Conservation (phyloP, 352 stramenopile species). For the Hyaloperonospora arabidopsidis region DNA sequence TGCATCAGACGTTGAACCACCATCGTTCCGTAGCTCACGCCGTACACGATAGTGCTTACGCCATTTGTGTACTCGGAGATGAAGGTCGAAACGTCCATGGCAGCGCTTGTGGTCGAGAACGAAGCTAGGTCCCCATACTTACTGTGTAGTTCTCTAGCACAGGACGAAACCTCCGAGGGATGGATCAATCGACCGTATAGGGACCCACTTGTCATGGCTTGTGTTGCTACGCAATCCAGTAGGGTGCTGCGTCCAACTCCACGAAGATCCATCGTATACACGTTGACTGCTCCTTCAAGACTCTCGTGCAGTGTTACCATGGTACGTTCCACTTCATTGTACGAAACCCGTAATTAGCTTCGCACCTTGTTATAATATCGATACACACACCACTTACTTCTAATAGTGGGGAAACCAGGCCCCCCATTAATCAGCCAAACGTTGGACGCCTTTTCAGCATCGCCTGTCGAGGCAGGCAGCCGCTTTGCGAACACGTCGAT, state of each 20-base stretch:
- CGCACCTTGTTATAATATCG: neutral
- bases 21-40: conserved; percentile 37
- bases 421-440: conserved; percentile 40
- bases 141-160: conserved; percentile 25
- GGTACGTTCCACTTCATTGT: conserved; percentile 25
- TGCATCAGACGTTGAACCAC: conserved; percentile 34
- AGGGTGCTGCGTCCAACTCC: conserved; percentile 32
- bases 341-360: too few relatives aligned
- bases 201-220: conserved; percentile 30
- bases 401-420: conserved; percentile 26
- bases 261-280: conserved; percentile 49
- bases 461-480: conserved; percentile 9
- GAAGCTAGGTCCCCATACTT: conserved; percentile 21
- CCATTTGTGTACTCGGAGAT: conserved; percentile 25
- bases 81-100: conserved; percentile 18
- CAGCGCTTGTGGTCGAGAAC: too few relatives aligned
- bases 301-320: conserved; percentile 27
- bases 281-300: conserved; percentile 28
- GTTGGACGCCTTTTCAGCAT: conserved; percentile 11
- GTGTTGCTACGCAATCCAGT: conserved; percentile 32
- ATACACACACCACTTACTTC: conserved; percentile 27
- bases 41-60: conserved; percentile 4
- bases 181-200: conserved; percentile 11
- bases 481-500: conserved; percentile 38
- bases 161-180: conserved; percentile 23